Conservation (phyloP, 2,329 filamentous ascomycete species). For the Cryphonectria naterciae region DNA sequence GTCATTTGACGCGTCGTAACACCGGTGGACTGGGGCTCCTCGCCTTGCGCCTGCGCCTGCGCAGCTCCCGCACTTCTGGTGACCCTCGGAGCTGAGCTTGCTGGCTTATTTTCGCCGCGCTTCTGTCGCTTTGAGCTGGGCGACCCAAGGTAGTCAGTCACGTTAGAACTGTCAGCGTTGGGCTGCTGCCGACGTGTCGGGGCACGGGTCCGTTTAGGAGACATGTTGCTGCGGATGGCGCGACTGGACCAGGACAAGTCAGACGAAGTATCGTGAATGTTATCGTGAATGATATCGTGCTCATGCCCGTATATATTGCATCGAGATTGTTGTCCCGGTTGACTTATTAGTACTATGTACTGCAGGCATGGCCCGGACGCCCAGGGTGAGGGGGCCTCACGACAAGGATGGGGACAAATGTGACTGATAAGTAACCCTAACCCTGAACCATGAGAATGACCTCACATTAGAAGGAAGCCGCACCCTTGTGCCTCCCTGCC, state of each 20-base stretch:
- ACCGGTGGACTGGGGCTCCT: neutral
- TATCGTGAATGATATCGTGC: neutral
- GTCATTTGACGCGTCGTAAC: constrained; percentile 7
- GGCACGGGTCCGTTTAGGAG: constrained; percentile 8
- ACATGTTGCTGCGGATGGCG: constrained; percentile 16
- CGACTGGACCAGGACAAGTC: neutral
- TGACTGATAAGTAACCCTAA: neutral
- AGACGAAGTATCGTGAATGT: neutral
- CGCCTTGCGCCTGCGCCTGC: neutral
- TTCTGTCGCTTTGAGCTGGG: constrained; percentile 12
- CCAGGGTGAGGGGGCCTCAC: too few relatives aligned
- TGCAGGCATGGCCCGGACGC: too few relatives aligned
- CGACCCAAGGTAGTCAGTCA: constrained; percentile 20
- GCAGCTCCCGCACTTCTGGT: constrained; percentile 2
- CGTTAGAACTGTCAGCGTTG: constrained; percentile 12
- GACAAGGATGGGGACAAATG: neutral
- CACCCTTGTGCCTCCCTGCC: neutral
- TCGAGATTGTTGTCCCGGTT: neutral
- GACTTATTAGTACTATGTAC: too few relatives aligned
- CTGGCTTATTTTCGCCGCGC: neutral
- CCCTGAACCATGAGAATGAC: neutral
- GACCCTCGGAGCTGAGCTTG: neutral
- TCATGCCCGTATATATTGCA: neutral
- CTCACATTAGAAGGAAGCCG: neutral
- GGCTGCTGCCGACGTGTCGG: constrained; percentile 2